phyloP scores from a whole-genome alignment of 2,329 filamentous ascomycete species.

The Aureobasidium vineae region DNA sequence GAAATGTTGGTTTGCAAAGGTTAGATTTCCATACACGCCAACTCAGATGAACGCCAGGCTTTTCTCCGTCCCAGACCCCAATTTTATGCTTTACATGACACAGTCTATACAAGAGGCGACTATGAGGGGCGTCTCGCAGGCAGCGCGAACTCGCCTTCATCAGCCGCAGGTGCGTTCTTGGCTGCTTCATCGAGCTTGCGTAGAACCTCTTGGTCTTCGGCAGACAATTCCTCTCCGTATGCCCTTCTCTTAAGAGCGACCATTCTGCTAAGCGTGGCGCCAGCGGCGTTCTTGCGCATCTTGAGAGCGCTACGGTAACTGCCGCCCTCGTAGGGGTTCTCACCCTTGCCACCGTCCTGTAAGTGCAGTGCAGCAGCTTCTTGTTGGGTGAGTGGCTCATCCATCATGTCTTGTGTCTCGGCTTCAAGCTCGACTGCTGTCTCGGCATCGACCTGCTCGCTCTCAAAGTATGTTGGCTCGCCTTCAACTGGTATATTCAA shows the following conservation, averaged over 20 bases:
- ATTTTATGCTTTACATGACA: conserved; percentile 23
- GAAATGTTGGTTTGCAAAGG: background rate
- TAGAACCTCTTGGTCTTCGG: conserved; percentile 25
- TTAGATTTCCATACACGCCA: conserved; percentile 9
- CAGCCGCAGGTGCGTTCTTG: background rate
- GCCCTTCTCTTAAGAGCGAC: conserved; percentile 27
- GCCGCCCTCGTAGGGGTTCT: conserved; percentile 19
- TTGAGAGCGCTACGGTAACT: conserved; percentile 21
- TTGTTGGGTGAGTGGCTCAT: conserved; percentile 27
- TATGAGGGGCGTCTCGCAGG: conserved; percentile 7
- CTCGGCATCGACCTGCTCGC: conserved; percentile 8
- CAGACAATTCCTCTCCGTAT: conserved; percentile 27
- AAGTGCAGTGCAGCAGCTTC: conserved; percentile 25
- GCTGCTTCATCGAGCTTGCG: conserved; percentile 15
- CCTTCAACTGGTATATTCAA: conserved; percentile 4
- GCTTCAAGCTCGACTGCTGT: conserved; percentile 20
- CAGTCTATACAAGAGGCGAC: background rate
- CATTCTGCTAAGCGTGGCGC: conserved; percentile 25
- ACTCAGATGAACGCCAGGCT: conserved; percentile 20
- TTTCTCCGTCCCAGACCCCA: conserved; percentile 14
- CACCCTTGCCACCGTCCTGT: conserved; percentile 14
- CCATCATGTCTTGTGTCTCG: conserved; percentile 14
- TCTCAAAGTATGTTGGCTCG: background rate
- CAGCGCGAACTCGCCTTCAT: conserved; percentile 20
- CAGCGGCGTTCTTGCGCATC: conserved; percentile 21